phyloP scores from a whole-genome alignment of 768 basidiomycete genomes.

The Agaricus subrufescens region DNA sequence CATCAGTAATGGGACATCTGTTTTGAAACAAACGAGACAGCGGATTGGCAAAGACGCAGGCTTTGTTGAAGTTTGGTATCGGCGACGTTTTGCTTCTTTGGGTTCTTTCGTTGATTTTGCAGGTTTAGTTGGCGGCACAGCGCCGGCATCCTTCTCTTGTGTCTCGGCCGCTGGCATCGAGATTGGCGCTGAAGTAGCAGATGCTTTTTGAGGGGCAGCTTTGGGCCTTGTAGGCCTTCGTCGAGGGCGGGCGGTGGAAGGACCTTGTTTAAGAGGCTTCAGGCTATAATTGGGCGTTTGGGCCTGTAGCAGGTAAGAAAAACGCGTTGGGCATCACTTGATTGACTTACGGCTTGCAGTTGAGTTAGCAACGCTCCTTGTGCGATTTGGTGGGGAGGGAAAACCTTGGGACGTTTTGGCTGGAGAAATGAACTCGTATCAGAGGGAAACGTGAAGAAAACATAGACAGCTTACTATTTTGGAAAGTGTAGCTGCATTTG shows the following conservation, averaged over 20 bases:
- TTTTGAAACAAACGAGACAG: constrained; percentile 58
- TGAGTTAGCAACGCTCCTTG: constrained; percentile 53
- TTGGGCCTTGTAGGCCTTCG: constrained; percentile 25
- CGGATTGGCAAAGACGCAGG: constrained; percentile 25
- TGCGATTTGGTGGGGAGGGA: constrained; percentile 52
- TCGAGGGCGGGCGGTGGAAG: constrained; percentile 23
- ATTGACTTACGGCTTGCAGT: constrained; percentile 48
- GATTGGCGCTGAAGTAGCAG: constrained; percentile 1
- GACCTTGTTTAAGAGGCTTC: constrained; percentile 53
- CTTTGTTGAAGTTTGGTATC: constrained; percentile 4
- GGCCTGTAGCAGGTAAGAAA: constrained; percentile 26
- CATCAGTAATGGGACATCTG: constrained; percentile 70
- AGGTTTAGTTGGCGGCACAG: constrained; percentile 3
- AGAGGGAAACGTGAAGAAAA: neutral
- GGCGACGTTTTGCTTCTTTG: constrained; percentile 4
- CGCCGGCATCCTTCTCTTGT: constrained; percentile 11
- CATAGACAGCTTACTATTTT: constrained; percentile 34
- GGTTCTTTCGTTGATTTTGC: constrained; percentile 28
- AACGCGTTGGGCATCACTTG: neutral
- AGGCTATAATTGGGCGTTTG: constrained; percentile 41
- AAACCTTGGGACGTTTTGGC: constrained; percentile 43
- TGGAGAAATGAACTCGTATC: neutral
- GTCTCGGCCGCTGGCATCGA: neutral
- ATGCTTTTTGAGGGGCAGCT: constrained; percentile 20
- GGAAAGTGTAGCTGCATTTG: constrained; percentile 39